Base-by-base conservation (phyloP, 2,329 filamentous ascomycete species). In the Clarireedia homoeocarpa region DNA sequence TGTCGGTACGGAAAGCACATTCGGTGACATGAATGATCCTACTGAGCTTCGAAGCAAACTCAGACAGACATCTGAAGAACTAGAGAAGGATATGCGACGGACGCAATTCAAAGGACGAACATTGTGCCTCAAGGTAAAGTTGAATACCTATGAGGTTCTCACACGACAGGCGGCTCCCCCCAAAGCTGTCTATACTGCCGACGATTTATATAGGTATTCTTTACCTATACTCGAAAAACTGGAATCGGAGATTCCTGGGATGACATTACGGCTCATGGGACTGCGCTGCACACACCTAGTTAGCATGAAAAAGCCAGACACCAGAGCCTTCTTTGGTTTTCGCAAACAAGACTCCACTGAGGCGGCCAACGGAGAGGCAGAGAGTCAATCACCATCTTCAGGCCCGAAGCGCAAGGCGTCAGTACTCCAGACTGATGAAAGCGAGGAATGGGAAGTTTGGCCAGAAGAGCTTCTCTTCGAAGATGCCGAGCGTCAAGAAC, bases 1-100 rank as follows among this genome's bases (percentile, higher is more conserved):
- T 61, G 88, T 97, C 1, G 92, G 94, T 17, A 96, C 91, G 0
- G 94, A 99, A 71, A 88, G 86, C 59, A 97, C 92, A 0, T 99
- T 99, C 65, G 76, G 80, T 40, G 91, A 96, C 49, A 83, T 95
- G 66, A 82, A 81, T 2, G 84, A 86, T 53, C 81, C 85, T 14
- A 71, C 73, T 0, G 80, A 85, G 57, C 75, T 97, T 3, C 79
- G 86, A 20, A 83, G 85, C 15, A 95, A 95, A 69, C 78, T 99
- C 5, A 80, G 83, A n/a, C 80, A 78, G 68, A 91, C 85, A 1
- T 90, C 94, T 0, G 85, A 91, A 60, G 91, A 95, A 61, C 75
- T 99, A 4, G 91, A 96, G 68, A 87, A 88, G 62, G 92, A 97
- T 65, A 77, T 97, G 73, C 78, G 79, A 57, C 81, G 83, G 26